A percentile compares a stretch with the other conserved stretches of the same genome.
Evolutionary conservation across 306 rosid genomes (phyloP).

Genomic region (Gleditsia sinensis): DNA sequence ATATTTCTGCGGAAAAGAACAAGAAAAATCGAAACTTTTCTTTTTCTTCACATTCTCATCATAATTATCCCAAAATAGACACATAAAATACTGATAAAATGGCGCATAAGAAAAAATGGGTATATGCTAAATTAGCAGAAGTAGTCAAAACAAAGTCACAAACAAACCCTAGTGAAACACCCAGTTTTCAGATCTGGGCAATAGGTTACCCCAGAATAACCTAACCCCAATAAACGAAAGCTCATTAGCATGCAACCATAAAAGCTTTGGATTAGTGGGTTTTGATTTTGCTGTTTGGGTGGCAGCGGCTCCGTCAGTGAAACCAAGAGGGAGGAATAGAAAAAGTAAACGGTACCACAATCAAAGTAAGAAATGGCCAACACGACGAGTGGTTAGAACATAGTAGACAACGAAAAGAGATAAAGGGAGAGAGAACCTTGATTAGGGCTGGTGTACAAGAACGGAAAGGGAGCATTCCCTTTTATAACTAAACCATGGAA

Average conservation of each 20-base stretch:
- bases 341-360: not conserved
- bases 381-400: not conserved
- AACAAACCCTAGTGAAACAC: slow-evolving; percentile 30
- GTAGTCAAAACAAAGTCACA: not conserved
- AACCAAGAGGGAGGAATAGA: not conserved
- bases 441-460: slow-evolving; percentile 25
- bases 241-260: not conserved
- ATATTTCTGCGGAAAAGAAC: not conserved
- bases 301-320: not conserved
- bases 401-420: not conserved
- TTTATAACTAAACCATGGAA: slow-evolving; percentile 25
- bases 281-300: not conserved
- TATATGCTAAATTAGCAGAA: not conserved
- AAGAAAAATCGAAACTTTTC: not conserved
- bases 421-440: slow-evolving; percentile 26
- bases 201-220: not conserved
- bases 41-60: not conserved
- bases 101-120: not conserved
- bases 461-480: slow-evolving; percentile 35
- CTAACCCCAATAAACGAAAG: not conserved
- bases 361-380: not conserved
- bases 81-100: not conserved
- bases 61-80: not conserved
- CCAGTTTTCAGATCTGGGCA: slow-evolving; percentile 39
- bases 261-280: not conserved